Percentiles rank a stretch among this genome's conserved stretches.
phyloP scores from a whole-genome alignment of 2,329 filamentous ascomycete genomes.

The Ophiognomonia clavigignenti-juglandacearum region DNA sequence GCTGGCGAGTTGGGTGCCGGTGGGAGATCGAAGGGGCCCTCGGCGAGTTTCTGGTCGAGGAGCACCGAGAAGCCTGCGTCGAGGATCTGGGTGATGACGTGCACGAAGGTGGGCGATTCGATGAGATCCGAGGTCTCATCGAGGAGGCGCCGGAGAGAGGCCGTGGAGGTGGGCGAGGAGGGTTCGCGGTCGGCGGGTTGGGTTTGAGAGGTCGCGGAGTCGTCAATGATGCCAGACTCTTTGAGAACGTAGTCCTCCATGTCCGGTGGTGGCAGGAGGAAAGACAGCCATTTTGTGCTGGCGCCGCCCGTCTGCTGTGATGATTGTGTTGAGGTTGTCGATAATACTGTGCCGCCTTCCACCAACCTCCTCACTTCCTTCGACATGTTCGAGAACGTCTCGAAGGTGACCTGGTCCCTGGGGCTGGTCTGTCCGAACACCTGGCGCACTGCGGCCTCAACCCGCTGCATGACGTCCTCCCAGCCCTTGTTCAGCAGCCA shows the following conservation, averaged over 20 bases:
- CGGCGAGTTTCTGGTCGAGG: conserved; percentile 75
- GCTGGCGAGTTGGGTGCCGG: conserved; percentile 19
- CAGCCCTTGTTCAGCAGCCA: conserved; percentile 93
- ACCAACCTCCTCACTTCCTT: conserved; percentile 79
- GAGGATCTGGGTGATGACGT: conserved; percentile 80
- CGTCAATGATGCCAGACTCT: conserved; percentile 73
- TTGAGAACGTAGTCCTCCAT: conserved; percentile 80
- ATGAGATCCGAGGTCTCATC: conserved; percentile 96
- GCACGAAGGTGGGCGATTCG: conserved; percentile 85
- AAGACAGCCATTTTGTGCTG: conserved; percentile 70
- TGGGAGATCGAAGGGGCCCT: conserved; percentile 68
- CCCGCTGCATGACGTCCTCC: conserved; percentile 73
- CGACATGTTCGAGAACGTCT: conserved; percentile 73
- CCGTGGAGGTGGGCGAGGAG: conserved; percentile 38
- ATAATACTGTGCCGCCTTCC: conserved; percentile 50
- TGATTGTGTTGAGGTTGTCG: neutral
- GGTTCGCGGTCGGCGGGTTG: conserved; percentile 15
- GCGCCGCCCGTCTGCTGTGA: conserved; percentile 20
- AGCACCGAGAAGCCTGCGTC: conserved; percentile 83
- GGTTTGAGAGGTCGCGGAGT: conserved; percentile 32
- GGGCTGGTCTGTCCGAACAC: conserved; percentile 88
- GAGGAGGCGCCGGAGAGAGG: conserved; percentile 72
- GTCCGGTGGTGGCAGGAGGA: conserved; percentile 72
- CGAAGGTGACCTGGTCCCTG: conserved; percentile 79
- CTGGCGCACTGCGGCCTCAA: conserved; percentile 80